Evolutionary conservation across 495 filamentous ascomycete genomes (phyloP).

Genomic region (Aspergillus avenaceus): DNA sequence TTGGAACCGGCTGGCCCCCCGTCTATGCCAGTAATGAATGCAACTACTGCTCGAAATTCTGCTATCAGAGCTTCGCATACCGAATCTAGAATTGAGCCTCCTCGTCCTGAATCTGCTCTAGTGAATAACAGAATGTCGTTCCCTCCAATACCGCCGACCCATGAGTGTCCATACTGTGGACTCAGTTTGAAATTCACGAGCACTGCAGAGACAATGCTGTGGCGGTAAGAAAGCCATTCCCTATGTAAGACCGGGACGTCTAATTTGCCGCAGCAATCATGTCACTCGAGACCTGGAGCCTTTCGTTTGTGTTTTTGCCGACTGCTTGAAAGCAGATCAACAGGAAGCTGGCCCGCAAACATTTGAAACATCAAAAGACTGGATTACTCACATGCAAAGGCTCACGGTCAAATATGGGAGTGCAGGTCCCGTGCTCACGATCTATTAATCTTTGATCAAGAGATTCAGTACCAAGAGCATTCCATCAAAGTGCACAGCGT

Average conservation of each 20-base stretch:
- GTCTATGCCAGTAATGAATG: conserved; percentile 24
- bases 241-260: conserved; percentile 10
- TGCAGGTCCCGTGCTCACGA: conserved; percentile 30
- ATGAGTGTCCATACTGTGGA: conserved; percentile 29
- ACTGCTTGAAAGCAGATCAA: conserved; percentile 18
- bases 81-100: conserved; percentile 24
- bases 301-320: conserved; percentile 24
- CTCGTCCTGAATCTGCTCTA: conserved; percentile 26
- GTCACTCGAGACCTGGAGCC: conserved; percentile 30
- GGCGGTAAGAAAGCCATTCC: conserved; percentile 17
- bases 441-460: conserved; percentile 23
- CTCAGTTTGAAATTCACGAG: conserved; percentile 25
- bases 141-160: conserved; percentile 23
- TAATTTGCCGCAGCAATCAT: conserved; percentile 22
- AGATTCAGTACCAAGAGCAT: conserved; percentile 25
- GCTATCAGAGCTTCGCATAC: conserved; percentile 23
- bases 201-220: conserved; percentile 15
- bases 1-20: conserved; percentile 4
- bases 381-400: conserved; percentile 29
- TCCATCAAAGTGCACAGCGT: conserved; percentile 26
- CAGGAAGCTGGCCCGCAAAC: conserved; percentile 20
- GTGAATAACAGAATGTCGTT: conserved; percentile 32
- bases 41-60: conserved; percentile 30
- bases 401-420: conserved; percentile 30
- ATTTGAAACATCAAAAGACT: conserved; percentile 31